Evolutionary conservation across 1,284 basidiomycete genomes (phyloP).

Genomic region (Fomes fomentarius): DNA sequence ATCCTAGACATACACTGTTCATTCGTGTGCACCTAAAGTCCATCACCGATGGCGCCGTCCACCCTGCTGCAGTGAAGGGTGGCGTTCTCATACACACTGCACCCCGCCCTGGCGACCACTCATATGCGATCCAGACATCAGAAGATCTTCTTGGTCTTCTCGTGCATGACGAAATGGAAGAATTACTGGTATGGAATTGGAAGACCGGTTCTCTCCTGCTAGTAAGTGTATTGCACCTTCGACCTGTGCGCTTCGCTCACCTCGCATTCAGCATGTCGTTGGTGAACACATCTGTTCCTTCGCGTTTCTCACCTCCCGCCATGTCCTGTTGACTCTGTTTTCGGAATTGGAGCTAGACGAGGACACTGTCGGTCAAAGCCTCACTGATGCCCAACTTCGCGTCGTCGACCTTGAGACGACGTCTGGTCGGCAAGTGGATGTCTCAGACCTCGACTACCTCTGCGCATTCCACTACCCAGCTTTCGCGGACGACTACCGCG

Average conservation of each 20-base stretch:
- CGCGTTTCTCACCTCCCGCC: constrained; percentile 41
- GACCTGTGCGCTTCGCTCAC: background rate
- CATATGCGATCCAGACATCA: constrained; percentile 53
- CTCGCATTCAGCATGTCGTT: constrained; percentile 23
- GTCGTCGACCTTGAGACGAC: constrained; percentile 37
- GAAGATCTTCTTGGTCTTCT: constrained; percentile 52
- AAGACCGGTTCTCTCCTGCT: constrained; percentile 47
- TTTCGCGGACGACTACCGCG: constrained; percentile 31
- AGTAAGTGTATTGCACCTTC: constrained; percentile 39
- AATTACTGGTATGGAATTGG: constrained; percentile 68
- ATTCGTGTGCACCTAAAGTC: constrained; percentile 49
- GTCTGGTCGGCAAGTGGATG: constrained; percentile 27
- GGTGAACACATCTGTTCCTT: constrained; percentile 45
- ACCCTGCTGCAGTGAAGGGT: constrained; percentile 44
- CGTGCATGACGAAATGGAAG: constrained; percentile 39
- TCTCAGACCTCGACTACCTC: constrained; percentile 36
- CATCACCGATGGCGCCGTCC: constrained; percentile 48
- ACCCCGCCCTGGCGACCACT: constrained; percentile 15
- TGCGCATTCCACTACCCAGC: constrained; percentile 47
- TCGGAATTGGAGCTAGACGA: constrained; percentile 14
- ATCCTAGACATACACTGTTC: too few relatives aligned
- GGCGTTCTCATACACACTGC: constrained; percentile 37
- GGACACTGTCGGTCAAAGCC: constrained; percentile 3
- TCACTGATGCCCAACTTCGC: constrained; percentile 20
- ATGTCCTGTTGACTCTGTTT: constrained; percentile 28